phyloP scores from a whole-genome alignment of 805 yeast species.

The Saccharomyces paradoxus region DNA sequence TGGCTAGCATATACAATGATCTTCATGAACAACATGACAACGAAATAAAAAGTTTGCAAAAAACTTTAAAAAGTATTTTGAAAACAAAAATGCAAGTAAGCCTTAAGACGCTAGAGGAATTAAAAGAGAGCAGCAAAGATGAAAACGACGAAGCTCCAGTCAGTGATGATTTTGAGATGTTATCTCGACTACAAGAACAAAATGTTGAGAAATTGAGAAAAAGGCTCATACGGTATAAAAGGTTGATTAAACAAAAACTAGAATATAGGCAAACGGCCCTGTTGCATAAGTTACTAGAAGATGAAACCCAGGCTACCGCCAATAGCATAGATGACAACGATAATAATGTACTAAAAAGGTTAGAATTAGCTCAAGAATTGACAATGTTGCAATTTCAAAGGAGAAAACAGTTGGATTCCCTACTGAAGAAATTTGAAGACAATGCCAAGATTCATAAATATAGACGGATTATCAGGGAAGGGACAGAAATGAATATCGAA shows the following conservation, averaged over 20 bases:
- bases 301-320: constrained; percentile 2
- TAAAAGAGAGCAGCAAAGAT: constrained; percentile 60
- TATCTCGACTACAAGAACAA: neutral
- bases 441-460: constrained; percentile 57
- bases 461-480: constrained; percentile 56
- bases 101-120: constrained; percentile 28
- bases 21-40: constrained; percentile 38
- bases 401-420: constrained; percentile 29
- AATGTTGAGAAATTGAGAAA: constrained; percentile 16
- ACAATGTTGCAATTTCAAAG: constrained; percentile 39
- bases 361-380: constrained; percentile 26
- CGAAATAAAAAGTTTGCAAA: constrained; percentile 30
- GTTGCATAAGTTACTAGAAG: constrained; percentile 8
- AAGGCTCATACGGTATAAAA: constrained; percentile 5
- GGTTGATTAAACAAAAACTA: constrained; percentile 13
- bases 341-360: constrained; percentile 14
- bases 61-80: constrained; percentile 17
- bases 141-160: constrained; percentile 50
- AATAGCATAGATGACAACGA: constrained; percentile 8
- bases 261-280: constrained; percentile 27
- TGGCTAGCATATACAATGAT: constrained; percentile 49
- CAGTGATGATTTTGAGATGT: constrained; percentile 6
- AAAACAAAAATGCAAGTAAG: constrained; percentile 18
- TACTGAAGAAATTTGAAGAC: constrained; percentile 30
- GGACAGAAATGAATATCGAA: constrained; percentile 58